Evolutionary conservation across 495 filamentous ascomycete species (phyloP), one percentile per base, ranked within the genome.

Genomic region (Gamarada debralockiae): DNA sequence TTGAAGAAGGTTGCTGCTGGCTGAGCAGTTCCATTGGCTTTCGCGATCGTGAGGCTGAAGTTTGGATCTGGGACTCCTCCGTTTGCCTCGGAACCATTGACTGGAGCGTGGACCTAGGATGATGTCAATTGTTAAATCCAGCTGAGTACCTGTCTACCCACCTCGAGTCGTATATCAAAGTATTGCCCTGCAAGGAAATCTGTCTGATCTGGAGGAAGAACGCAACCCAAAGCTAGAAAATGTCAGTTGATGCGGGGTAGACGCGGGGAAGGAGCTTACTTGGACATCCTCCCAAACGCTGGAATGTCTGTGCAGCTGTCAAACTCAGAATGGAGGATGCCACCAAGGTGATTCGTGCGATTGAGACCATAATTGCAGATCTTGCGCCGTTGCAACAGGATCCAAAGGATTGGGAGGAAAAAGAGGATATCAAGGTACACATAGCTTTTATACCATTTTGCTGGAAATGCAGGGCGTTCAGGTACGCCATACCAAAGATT

Each of bases 111-210:
- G 29, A 90, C 78, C 48, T 56, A n/a, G n/a, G n/a, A n/a, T 3
- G 22, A 27, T 10, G 17, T 5, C 6, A 29, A n/a, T n/a, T n/a
- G n/a, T n/a, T n/a, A n/a, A n/a, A n/a, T n/a, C n/a, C n/a, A n/a
- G n/a, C n/a, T n/a, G n/a, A n/a, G 44, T 31, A 55, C 53, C 65
- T 90, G n/a, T n/a, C n/a, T n/a, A n/a, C n/a, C n/a, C n/a, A n/a
- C n/a, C n/a, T n/a, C 86, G 22, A 90, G 75, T 21, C 86, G 82
- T 51, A 90, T 81, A 64, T 89, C 86, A 60, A 90, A 90, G 60
- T 76, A 81, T 64, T 88, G 84, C 22, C 86, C 86, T 2, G 86
- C 75, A 0, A 89, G 73, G 72, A 90, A 89, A 57, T 89, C 86
- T 31, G 72, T 70, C 51, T 88, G 85, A 59, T 90, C 86, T 0